These are phyloP conservation scores for Cytospora piceae DNA, from an alignment of 2,329 filamentous ascomycete species.

Conservation along the genomic window DNA sequence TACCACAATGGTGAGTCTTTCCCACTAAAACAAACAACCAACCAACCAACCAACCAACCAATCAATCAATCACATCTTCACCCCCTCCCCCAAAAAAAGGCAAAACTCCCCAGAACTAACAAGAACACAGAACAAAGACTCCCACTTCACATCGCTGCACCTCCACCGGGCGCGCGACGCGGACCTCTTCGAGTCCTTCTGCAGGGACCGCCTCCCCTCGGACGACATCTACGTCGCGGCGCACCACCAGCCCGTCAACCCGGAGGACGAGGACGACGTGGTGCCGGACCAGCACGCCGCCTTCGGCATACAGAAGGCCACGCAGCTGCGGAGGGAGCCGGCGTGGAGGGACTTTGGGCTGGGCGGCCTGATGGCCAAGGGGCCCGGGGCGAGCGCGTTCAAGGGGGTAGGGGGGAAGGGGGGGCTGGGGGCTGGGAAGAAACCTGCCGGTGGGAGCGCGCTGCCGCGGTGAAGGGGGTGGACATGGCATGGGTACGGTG, in stretches of 20 bases:
- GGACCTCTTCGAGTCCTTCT: conserved; percentile 79
- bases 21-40: too few species aligned
- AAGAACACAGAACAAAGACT: conserved; percentile 68
- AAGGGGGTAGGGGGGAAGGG: conserved; percentile 26
- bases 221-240: conserved; percentile 84
- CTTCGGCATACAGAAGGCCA: conserved; percentile 82
- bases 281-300: conserved; percentile 87
- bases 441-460: not conserved
- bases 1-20: conserved; percentile 15
- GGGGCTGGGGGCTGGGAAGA: conserved; percentile 14
- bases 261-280: conserved; percentile 86
- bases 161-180: conserved; percentile 72
- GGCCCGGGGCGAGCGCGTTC: conserved; percentile 44
- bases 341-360: conserved; percentile 81
- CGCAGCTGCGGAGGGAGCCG: conserved; percentile 70
- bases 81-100: too few species aligned
- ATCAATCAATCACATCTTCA: not conserved
- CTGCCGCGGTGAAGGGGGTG: conserved; percentile 2
- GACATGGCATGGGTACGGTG: not conserved
- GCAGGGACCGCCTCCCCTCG: conserved; percentile 69
- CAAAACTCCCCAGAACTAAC: not conserved
- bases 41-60: not conserved
- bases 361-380: conserved; percentile 69
- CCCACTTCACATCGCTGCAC: conserved; percentile 74
- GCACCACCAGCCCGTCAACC: conserved; percentile 80